Evolutionary conservation across 169 alveolate genomes (phyloP).

Genomic region (Plasmodium adleri): DNA sequence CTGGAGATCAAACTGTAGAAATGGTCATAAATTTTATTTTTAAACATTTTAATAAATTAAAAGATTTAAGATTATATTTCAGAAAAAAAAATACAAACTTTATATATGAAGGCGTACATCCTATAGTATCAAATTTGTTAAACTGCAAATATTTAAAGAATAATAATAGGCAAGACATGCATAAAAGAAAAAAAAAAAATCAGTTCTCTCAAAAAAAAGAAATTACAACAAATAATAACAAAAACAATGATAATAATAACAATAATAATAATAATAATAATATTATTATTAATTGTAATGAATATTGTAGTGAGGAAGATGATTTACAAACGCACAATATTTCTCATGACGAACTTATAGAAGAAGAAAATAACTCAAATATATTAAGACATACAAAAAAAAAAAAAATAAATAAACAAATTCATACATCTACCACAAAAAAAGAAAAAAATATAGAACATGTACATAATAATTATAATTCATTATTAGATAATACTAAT

Average conservation of each 20-base stretch:
- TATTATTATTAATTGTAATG: no score
- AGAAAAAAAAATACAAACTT: slow-evolving; percentile 40
- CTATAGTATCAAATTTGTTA: slow-evolving; percentile 27
- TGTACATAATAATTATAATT: no score
- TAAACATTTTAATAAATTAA: slow-evolving; percentile 17
- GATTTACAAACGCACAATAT: no score
- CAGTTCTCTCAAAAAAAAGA: neutral
- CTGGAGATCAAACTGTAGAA: slow-evolving; percentile 40
- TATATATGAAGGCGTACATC: slow-evolving; percentile 73
- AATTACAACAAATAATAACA: neutral
- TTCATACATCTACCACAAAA: no score
- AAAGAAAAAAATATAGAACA: no score
- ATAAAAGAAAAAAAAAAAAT: neutral
- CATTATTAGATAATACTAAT: no score
- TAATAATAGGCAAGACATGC: neutral
- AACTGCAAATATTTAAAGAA: slow-evolving; percentile 2
- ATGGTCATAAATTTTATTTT: slow-evolving; percentile 8
- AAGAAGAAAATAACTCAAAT: no score
- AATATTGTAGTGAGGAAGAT: no score
- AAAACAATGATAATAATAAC: neutral
- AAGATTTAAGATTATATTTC: slow-evolving; percentile 41
- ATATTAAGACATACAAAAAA: no score
- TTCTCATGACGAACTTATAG: no score
- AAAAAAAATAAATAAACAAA: no score
- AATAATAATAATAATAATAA: neutral